Conservation (phyloP, 768 basidiomycete species). For the Boletus fagicola region DNA sequence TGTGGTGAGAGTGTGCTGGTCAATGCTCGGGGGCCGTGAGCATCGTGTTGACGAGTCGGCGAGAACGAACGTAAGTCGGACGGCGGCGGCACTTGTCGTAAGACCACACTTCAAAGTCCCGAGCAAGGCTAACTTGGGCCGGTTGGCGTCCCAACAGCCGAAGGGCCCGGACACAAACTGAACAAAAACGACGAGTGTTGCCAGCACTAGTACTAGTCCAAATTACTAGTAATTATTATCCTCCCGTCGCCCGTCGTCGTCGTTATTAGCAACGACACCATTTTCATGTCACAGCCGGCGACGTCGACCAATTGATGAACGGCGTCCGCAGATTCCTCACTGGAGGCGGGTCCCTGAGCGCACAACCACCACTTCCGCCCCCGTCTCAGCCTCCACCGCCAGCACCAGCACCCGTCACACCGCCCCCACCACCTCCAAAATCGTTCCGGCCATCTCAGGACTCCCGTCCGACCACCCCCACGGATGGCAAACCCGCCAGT, state of each 20-base stretch:
- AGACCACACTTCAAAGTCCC: background rate
- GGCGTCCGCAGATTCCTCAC: constrained; percentile 66
- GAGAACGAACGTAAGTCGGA: constrained; percentile 16
- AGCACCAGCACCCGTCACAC: constrained; percentile 17
- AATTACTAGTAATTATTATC: background rate
- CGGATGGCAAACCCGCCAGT: constrained; percentile 20
- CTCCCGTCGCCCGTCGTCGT: background rate
- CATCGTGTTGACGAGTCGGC: constrained; percentile 24
- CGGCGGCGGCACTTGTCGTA: background rate
- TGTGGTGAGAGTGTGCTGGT: background rate
- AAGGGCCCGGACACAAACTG: background rate
- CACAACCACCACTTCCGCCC: constrained; percentile 29
- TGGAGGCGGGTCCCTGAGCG: constrained; percentile 38
- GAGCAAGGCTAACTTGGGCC: background rate
- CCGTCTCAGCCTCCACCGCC: constrained; percentile 14
- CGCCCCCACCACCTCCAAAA: constrained; percentile 31
- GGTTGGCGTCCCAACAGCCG: constrained; percentile 4
- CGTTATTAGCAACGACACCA: constrained; percentile 10
- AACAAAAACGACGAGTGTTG: background rate
- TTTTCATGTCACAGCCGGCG: constrained; percentile 22
- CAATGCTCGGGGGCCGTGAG: constrained; percentile 7
- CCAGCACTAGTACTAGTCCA: too few relatives aligned
- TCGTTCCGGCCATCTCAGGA: constrained; percentile 48
- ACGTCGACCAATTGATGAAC: constrained; percentile 49
- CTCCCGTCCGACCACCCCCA: constrained; percentile 34